Conservation (phyloP, 202 grass and related monocot genomes). For the Cymbopogon flexuosus region DNA sequence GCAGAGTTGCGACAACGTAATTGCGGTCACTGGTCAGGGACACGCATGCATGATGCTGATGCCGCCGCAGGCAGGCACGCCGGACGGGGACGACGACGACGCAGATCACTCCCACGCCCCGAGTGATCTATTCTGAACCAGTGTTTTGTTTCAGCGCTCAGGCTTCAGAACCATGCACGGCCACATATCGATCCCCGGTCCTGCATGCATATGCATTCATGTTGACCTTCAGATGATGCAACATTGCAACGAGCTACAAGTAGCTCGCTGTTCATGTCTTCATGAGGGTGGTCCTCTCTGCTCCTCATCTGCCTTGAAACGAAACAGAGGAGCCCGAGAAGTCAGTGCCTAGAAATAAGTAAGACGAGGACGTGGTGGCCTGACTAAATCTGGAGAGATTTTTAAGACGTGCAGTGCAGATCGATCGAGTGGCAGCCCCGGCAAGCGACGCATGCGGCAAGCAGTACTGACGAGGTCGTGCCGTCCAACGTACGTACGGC, state of each 20-base stretch:
- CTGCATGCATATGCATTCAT: constrained; percentile 2
- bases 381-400: neutral
- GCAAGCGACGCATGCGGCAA: neutral
- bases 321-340: neutral
- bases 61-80: neutral
- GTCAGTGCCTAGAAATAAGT: neutral
- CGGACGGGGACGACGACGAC: neutral
- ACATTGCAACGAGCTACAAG: neutral
- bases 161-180: neutral
- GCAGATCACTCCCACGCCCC: neutral
- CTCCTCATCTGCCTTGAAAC: neutral
- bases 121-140: neutral
- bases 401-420: neutral
- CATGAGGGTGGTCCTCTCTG: constrained; percentile 12
- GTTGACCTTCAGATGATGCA: constrained; percentile 21
- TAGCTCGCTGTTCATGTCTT: neutral
- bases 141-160: neutral
- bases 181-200: neutral
- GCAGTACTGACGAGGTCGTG: neutral
- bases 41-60: neutral
- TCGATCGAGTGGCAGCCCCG: too few relatives aligned
- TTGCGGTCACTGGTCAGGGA: neutral
- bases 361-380: neutral
- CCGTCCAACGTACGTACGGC: constrained; percentile 18
- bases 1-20: constrained; percentile 1